These are phyloP conservation scores for Starmerella davenportii DNA, from an alignment of 805 yeast species.

Conservation along the genomic window DNA sequence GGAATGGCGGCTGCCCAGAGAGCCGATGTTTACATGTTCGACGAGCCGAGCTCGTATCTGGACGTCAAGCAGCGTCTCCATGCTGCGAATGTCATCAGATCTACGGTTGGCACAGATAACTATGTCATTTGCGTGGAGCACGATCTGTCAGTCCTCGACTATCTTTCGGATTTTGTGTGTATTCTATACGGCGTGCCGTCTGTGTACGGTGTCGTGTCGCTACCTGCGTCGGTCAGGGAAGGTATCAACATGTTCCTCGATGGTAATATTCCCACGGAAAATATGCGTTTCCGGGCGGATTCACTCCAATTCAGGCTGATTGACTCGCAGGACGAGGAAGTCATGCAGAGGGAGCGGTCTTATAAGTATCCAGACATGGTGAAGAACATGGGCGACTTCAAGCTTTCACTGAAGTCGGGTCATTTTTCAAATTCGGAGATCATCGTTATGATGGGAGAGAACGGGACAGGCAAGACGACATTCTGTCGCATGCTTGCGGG, in stretches of 20 bases:
- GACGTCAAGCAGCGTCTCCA: constrained; percentile 98
- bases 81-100: constrained; percentile 88
- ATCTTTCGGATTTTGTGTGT: constrained; percentile 90
- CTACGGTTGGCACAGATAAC: constrained; percentile 49
- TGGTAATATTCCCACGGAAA: constrained; percentile 94
- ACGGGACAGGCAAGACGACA: constrained; percentile 98
- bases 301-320: constrained; percentile 82
- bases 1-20: constrained; percentile 92
- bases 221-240: constrained; percentile 94
- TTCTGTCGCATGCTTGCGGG: constrained; percentile 93
- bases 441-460: constrained; percentile 98
- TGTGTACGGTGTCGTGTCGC: constrained; percentile 93
- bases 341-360: constrained; percentile 61
- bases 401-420: constrained; percentile 63
- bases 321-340: constrained; percentile 67
- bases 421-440: constrained; percentile 92
- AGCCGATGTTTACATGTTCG: constrained; percentile 96
- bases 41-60: constrained; percentile 94
- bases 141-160: constrained; percentile 93
- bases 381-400: constrained; percentile 94
- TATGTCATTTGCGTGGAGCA: constrained; percentile 97
- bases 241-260: constrained; percentile 97
- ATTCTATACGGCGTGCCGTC: constrained; percentile 96
- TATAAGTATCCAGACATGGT: constrained; percentile 64
- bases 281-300: constrained; percentile 90